phyloP scores from a whole-genome alignment of 495 filamentous ascomycete species.

The Xylaria sp. region DNA sequence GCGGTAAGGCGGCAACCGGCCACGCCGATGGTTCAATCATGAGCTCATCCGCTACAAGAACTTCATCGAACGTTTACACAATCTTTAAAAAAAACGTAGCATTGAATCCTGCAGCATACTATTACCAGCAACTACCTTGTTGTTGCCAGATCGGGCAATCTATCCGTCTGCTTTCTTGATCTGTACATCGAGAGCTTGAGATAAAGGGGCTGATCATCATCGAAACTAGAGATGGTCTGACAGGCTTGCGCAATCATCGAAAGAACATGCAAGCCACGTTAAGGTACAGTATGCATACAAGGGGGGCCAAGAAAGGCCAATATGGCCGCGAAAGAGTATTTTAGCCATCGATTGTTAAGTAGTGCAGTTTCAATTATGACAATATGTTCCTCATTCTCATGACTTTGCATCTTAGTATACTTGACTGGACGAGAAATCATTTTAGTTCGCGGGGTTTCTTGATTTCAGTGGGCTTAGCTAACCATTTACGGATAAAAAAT shows the following conservation, averaged over 20 bases:
- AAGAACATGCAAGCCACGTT: slow-evolving; percentile 5
- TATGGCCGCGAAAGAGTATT: neutral
- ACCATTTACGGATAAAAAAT: neutral
- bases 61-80: neutral
- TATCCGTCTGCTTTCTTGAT: neutral
- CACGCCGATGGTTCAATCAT: neutral
- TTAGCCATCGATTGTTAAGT: neutral
- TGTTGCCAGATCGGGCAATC: neutral
- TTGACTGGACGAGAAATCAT: neutral
- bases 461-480: neutral
- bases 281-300: neutral
- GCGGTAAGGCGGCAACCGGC: neutral
- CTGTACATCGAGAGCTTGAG: neutral
- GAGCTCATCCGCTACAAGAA: neutral
- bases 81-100: neutral
- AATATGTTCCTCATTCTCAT: neutral
- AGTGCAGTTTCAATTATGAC: neutral
- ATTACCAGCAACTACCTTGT: neutral
- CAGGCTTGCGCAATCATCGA: neutral
- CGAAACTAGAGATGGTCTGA: neutral
- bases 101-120: neutral
- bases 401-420: neutral
- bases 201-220: slow-evolving; percentile 14
- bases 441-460: neutral
- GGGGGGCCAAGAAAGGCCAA: slow-evolving; percentile 10